phyloP scores from a whole-genome alignment of 2,329 filamentous ascomycete genomes.

The Dothideomycetes sp. region DNA sequence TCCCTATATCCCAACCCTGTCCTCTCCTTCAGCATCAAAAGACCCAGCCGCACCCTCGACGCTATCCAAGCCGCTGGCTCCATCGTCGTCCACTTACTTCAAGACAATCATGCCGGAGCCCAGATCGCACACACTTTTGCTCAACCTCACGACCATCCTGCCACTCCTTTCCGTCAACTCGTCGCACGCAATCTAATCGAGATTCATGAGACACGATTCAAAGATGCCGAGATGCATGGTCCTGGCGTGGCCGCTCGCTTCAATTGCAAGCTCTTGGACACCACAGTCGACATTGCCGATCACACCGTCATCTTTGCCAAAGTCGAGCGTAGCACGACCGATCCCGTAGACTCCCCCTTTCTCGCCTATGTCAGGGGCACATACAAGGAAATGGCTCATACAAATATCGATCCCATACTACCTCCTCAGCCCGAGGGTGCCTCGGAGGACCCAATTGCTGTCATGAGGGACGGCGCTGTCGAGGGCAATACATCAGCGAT shows the following conservation, averaged over 20 bases:
- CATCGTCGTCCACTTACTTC: constrained; percentile 46
- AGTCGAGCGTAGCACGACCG: constrained; percentile 18
- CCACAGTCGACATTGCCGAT: constrained; percentile 34
- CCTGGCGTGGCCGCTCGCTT: constrained; percentile 23
- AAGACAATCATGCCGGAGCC: constrained; percentile 23
- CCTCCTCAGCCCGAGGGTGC: too few species aligned
- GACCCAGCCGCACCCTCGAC: constrained; percentile 47
- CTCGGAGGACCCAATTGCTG: too few species aligned
- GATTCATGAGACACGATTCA: background rate
- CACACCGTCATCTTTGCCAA: constrained; percentile 40
- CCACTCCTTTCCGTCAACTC: constrained; percentile 17
- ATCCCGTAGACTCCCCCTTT: background rate
- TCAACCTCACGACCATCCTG: constrained; percentile 17
- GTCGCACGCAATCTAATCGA: background rate
- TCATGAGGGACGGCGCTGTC: too few species aligned
- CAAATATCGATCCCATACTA: too few species aligned
- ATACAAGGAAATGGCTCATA: too few species aligned
- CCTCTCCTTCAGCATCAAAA: constrained; percentile 53
- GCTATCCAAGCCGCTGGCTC: constrained; percentile 36
- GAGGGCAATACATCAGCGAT: too few species aligned
- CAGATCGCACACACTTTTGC: constrained; percentile 27
- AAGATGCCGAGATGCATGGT: background rate
- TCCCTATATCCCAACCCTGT: constrained; percentile 45
- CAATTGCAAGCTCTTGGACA: constrained; percentile 29
- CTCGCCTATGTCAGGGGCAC: background rate